phyloP scores from a whole-genome alignment of 1,284 basidiomycete genomes.

The Pholiota adiposa region DNA sequence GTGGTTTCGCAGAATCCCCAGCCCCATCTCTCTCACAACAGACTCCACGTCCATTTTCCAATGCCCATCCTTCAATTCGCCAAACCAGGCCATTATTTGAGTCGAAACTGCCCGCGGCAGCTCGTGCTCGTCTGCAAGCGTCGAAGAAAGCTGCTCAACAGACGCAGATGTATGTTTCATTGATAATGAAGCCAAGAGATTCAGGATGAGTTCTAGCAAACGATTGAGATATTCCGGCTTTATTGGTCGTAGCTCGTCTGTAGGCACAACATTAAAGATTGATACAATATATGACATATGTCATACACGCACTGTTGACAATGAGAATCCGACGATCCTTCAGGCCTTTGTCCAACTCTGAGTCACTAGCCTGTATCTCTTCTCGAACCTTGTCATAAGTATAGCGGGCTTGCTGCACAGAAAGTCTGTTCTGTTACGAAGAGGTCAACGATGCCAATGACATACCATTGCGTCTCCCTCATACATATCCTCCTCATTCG shows the following conservation, averaged over 20 bases:
- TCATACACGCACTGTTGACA: conserved; percentile 57
- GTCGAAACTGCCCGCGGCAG: conserved; percentile 60
- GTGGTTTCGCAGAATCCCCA: conserved; percentile 69
- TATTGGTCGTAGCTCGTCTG: conserved; percentile 74
- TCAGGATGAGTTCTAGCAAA: conserved; percentile 76
- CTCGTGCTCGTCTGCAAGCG: conserved; percentile 77
- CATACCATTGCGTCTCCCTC: conserved; percentile 32
- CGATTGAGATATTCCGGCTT: conserved; percentile 65
- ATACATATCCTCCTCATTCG: conserved; percentile 54
- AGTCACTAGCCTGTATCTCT: conserved; percentile 80
- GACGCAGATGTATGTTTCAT: conserved; percentile 52
- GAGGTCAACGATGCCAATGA: not conserved
- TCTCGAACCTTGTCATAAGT: conserved; percentile 64
- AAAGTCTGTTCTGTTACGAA: not conserved
- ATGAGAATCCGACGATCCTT: conserved; percentile 71
- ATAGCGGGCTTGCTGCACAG: conserved; percentile 34
- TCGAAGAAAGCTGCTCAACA: conserved; percentile 55
- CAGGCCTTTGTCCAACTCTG: conserved; percentile 68
- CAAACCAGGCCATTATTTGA: conserved; percentile 84
- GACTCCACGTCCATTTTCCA: conserved; percentile 69
- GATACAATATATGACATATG: not conserved
- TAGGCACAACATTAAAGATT: not conserved
- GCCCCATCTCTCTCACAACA: conserved; percentile 69
- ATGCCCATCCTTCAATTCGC: conserved; percentile 51
- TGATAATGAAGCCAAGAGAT: conserved; percentile 63